Conservation (phyloP, 805 yeast species). For the Isabelozyma gotoi region DNA sequence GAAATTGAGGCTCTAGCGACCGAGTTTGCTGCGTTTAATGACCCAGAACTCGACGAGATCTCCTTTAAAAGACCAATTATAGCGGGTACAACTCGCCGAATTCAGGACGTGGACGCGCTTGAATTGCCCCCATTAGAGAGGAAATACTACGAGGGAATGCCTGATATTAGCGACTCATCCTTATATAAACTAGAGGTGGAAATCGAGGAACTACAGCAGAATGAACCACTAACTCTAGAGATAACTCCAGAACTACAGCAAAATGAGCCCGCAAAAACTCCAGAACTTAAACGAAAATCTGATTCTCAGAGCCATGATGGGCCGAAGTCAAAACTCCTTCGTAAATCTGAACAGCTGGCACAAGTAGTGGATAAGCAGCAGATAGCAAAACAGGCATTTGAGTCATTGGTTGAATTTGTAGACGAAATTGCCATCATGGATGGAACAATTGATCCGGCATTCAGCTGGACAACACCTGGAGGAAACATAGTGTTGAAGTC, state of each 20-base stretch:
- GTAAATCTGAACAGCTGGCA: neutral
- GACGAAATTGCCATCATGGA: neutral
- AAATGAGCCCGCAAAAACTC: neutral
- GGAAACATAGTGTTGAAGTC: neutral
- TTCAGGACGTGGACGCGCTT: neutral
- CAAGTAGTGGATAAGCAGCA: neutral
- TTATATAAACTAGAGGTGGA: constrained; percentile 10
- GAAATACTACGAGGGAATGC: constrained; percentile 7
- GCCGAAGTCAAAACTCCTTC: neutral
- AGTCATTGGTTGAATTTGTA: neutral
- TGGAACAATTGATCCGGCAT: neutral
- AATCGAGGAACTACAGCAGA: neutral
- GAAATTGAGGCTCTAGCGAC: constrained; percentile 13
- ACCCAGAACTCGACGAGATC: constrained; percentile 25
- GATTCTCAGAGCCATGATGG: neutral
- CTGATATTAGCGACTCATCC: constrained; percentile 7
- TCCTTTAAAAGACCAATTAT: constrained; percentile 33
- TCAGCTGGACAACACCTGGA: neutral
- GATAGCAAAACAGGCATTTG: constrained; percentile 1
- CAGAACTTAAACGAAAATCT: neutral
- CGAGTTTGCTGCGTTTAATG: constrained; percentile 19
- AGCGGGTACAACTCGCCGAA: neutral
- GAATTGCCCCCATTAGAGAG: constrained; percentile 13
- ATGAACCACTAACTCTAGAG: neutral
- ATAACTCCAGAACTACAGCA: neutral